A percentile compares a stretch with the other conserved stretches of the same genome.
Evolutionary conservation across 202 grass and related monocot species (phyloP).

Genomic region (Cymbopogon flexuosus): DNA sequence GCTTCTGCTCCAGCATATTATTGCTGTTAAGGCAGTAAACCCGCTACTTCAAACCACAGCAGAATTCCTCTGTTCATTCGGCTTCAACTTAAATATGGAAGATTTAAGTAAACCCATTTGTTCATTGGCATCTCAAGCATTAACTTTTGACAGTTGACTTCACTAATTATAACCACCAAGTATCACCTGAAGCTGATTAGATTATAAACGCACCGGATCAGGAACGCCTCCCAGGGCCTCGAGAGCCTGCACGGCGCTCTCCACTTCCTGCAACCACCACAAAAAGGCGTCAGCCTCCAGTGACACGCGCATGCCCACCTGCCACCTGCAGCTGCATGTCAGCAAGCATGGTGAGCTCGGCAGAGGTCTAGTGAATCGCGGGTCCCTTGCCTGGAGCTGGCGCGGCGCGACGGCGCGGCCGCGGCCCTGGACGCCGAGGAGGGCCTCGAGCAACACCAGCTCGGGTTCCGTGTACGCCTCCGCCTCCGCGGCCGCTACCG

Average conservation of each 20-base stretch:
- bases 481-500: not conserved
- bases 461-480: constrained; percentile 49
- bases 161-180: not conserved
- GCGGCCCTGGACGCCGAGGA: constrained; percentile 72
- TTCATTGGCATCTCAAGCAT: not conserved
- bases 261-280: constrained; percentile 54
- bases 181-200: not conserved
- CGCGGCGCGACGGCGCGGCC: constrained; percentile 57
- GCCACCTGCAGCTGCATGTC: too few relatives aligned
- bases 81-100: not conserved
- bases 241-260: constrained; percentile 55
- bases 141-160: not conserved
- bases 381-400: constrained; percentile 58
- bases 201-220: constrained; percentile 54
- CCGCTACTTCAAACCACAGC: not conserved
- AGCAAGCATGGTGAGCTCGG: not conserved
- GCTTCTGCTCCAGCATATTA: not conserved
- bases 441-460: constrained; percentile 55
- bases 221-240: constrained; percentile 56
- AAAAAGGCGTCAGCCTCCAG: not conserved
- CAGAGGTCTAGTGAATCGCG: not conserved
- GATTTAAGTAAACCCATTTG: not conserved
- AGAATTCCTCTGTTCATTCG: not conserved
- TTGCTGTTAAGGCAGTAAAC: not conserved
- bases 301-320: too few relatives aligned